Base-by-base conservation (phyloP, 2,329 filamentous ascomycete species). In the Cladosporium sp. region DNA sequence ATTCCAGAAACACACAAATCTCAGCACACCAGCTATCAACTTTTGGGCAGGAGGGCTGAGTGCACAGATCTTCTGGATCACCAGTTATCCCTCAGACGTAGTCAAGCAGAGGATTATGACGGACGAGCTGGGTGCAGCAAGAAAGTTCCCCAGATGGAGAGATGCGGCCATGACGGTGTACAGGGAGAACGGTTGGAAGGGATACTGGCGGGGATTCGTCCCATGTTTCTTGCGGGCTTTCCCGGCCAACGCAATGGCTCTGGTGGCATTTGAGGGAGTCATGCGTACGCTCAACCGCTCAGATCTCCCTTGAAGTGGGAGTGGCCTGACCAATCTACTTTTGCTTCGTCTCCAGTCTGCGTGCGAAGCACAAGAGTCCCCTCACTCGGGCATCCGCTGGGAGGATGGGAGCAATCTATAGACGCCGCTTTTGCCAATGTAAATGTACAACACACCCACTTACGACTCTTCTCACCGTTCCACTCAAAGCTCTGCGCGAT, bases 51-150 rank as follows among this genome's bases (percentile, higher is more conserved):
- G 93, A 3, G 93, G 93, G 0, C 73, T 97, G 48, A 91, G 86
- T 44, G 93, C 93, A 0, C 93, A 98, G 75, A 74, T 95, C 13
- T 98, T 96, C 68, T 98, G 93, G 93, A 70, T 95, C 41, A 89
- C 87, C 14, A 88, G 86, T 58, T 97, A 97, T 67, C 92, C 93
- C 1, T 87, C 83, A 44, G 92, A 97, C 68, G 59, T 62, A 11
- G 84, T 97, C 52, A 97, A 97, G 78, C 92, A 97, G 75, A 80
- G 90, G 32, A 86, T 98, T 67, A 97, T 98, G 93, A 96, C 92
- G 11, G 93, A 97, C 71, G 84, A 88, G 4, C 74, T 97, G 49
- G 91, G 86, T 1, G 85, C 86, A 59, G 87, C 79, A 54, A 79
- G 83, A 56, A 81, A 75, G 59, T 97, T 91, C 66, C 75, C 72